Base-by-base conservation (phyloP, 164 flowering plant genomes). In the Magnolia sinica region DNA sequence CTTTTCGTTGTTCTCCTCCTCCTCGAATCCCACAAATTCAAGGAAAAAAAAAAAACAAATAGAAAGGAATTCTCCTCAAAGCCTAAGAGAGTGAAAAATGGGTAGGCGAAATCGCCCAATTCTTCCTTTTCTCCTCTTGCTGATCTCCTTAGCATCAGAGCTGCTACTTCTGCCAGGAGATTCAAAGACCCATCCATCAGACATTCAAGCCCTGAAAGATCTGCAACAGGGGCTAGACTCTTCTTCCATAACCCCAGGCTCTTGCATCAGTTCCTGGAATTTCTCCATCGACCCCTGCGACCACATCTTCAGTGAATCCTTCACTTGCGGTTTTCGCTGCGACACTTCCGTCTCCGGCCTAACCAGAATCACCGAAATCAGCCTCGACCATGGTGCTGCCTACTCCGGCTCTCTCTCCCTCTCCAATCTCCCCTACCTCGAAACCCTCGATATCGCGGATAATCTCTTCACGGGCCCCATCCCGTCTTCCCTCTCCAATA, bases 281-380 rank as follows among this genome's bases (percentile, higher is more conserved):
- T 91, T 93, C 87, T 22, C 89, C n/a, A 69, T 74, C 72, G 99
- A 94, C 79, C 99, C 99, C 0, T 96, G 99, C 81, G 98, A 92
- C 83, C 77, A 59, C 66, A 78, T 88, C 75, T 87, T 83, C 83
- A 58, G 87, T 76, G 89, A 89, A 0, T 81, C 71, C 7, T 96
- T 96, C 91, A 96, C 90, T 18, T 96, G 99, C 79, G 99, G 99
- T 31, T 85, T 96, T 87, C 79, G 93, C 52, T 96, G 99, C 86
- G 91, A 88, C 77, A 52, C 31, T 64, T 67, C 73, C 6, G 82
- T 59, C 24, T 78, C 85, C 37, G 86, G 85, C 55, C 1, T 49
- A 5, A 81, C 82, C 67, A 88, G 98, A 58, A 86, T 96, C 83
- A 92, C 97, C 8, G 96, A 94, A 51, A 85, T 96, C 87, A 80